phyloP scores from a whole-genome alignment of 371 early-diverging fungal species.

The Mucor plumbeus region DNA sequence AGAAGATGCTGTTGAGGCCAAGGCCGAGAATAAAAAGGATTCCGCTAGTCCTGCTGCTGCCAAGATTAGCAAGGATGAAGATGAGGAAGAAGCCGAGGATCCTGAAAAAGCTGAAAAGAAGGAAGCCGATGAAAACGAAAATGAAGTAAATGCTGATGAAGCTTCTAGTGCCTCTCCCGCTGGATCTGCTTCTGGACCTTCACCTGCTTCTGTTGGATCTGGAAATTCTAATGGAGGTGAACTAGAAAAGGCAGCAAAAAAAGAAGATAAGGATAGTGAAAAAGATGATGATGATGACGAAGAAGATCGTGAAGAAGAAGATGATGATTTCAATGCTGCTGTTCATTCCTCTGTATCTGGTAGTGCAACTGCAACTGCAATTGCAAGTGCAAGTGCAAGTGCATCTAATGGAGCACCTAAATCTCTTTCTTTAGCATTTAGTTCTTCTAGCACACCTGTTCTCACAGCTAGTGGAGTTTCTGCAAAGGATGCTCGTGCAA shows the following conservation, averaged over 20 bases:
- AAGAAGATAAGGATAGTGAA: conserved; percentile 1
- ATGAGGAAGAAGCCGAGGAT: conserved; percentile 2
- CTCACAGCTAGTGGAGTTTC: background rate
- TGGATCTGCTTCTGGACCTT: conserved; percentile 1
- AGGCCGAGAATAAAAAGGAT: conserved; percentile 1
- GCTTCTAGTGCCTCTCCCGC: conserved; percentile 2
- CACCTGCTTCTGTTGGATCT: background rate
- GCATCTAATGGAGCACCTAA: conserved; percentile 10
- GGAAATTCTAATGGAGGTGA: background rate
- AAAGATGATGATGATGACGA: background rate
- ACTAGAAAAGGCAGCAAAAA: conserved; percentile 11
- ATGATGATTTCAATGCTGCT: background rate
- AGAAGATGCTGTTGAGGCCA: background rate
- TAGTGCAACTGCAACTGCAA: background rate
- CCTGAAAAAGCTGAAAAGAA: background rate
- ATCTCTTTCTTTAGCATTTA: conserved; percentile 18
- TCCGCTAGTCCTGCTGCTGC: conserved; percentile 10
- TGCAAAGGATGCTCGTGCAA: conserved; percentile 2
- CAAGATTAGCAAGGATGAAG: conserved; percentile 5
- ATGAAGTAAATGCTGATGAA: background rate
- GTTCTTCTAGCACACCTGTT: conserved; percentile 17
- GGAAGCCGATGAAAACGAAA: conserved; percentile 6
- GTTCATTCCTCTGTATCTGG: background rate
- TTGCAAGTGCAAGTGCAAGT: too few species aligned
- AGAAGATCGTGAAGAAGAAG: background rate